Base-by-base conservation (phyloP, 495 filamentous ascomycete species). In the Trichoderma gamsii region DNA sequence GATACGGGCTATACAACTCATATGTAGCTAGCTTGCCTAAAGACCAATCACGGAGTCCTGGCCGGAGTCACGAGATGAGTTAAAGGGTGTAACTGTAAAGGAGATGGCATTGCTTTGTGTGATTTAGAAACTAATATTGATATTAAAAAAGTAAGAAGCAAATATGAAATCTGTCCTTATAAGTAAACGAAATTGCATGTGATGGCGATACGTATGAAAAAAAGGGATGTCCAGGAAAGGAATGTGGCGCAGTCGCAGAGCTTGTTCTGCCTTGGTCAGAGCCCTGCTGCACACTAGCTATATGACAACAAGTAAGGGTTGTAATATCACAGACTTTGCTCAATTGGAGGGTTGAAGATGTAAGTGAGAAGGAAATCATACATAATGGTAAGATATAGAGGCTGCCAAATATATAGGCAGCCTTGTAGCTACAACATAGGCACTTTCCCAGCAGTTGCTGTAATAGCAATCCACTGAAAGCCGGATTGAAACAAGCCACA, bases 161-260 rank as follows among this genome's bases (percentile, higher is more conserved):
- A 21, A 21, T 23, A 6, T 11, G 21, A 23, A 0, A 38, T 38
- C 35, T 9, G 8, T 38, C 35, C 35, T 38, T 5, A 38, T 7
- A 9, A 5, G 4, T 38, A 38, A 6, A 38, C 7, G 35, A 38
- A 38, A 38, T 38, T 38, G 49, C n/a, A 21, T 21, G 9, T 11
- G 49, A 3, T 11, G 49, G 21, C 21, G n/a, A 52, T 23, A 21
- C n/a, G 49, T 21, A 23, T 52, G n/a, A 9, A n/a, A 52, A 23
- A 52, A 52, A 23, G 21, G 8, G 9, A 11, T 52, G 18, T 23
- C 21, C 8, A 6, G 21, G 3, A 52, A 21, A 21, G 11, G 56
- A 29, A 61, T 29, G 56, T 61, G 56, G 49, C 49, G 49, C 49
- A 61, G 56, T 16, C 44, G 56, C 56, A 12, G 56, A 59, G 51